Evolutionary conservation across 2,329 filamentous ascomycete genomes (phyloP).

Genomic region (Scolecobasidium constrictum): DNA sequence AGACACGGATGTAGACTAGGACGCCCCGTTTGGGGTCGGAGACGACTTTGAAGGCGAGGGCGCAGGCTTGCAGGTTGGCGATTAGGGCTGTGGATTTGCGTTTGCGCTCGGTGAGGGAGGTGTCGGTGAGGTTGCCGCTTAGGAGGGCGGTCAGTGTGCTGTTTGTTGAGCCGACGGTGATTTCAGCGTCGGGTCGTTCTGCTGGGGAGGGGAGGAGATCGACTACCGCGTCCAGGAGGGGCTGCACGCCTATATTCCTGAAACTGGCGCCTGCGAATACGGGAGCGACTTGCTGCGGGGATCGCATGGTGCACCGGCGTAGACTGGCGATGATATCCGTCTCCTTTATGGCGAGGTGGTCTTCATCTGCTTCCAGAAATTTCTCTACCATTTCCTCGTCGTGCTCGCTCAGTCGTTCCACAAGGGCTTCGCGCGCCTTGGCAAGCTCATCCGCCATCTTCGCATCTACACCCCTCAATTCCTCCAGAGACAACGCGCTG

Average conservation of each 20-base stretch:
- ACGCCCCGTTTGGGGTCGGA: constrained; percentile 78
- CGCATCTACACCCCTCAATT: constrained; percentile 40
- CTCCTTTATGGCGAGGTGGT: constrained; percentile 56
- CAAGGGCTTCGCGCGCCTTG: constrained; percentile 62
- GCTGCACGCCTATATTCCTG: constrained; percentile 86
- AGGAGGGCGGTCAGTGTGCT: constrained; percentile 41
- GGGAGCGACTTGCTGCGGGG: constrained; percentile 65
- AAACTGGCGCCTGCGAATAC: constrained; percentile 90
- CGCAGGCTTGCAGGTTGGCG: constrained; percentile 58
- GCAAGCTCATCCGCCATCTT: constrained; percentile 55
- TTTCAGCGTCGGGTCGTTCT: constrained; percentile 68
- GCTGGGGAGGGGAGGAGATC: constrained; percentile 77
- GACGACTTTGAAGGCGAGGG: constrained; percentile 83
- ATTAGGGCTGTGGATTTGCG: constrained; percentile 16
- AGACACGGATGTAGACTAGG: constrained; percentile 84
- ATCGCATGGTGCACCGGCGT: constrained; percentile 56
- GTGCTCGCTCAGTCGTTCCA: constrained; percentile 78
- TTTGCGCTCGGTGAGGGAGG: constrained; percentile 11
- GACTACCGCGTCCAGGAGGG: constrained; percentile 76
- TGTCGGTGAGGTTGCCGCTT: constrained; percentile 21
- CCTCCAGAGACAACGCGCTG: constrained; percentile 42
- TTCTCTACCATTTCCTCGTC: constrained; percentile 79
- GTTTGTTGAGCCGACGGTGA: constrained; percentile 51
- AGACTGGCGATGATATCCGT: constrained; percentile 62
- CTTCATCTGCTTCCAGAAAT: constrained; percentile 67